These are phyloP conservation scores for Coemansia biformis DNA, from an alignment of 192 early-diverging fungal species.

Conservation along the genomic window DNA sequence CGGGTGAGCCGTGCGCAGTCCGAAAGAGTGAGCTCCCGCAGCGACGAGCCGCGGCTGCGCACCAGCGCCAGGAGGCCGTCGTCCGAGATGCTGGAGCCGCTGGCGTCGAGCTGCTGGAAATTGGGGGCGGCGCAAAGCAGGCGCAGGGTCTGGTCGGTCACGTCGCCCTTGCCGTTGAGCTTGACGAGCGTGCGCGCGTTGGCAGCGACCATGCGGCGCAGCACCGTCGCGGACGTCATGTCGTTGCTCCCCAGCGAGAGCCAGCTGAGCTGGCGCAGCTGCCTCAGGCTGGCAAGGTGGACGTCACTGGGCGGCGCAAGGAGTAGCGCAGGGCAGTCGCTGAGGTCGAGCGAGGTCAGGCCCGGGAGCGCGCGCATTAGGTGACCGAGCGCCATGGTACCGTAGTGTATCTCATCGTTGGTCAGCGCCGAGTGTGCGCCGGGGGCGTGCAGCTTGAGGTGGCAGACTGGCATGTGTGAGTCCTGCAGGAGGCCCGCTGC, in stretches of 20 bases:
- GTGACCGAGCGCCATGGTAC: conserved; percentile 20
- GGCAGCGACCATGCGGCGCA: conserved; percentile 16
- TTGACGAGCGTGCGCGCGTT: conserved; percentile 22
- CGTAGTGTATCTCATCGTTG: conserved; percentile 33
- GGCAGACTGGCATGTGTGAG: conserved; percentile 17
- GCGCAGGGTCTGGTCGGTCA: conserved; percentile 22
- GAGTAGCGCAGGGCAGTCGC: conserved; percentile 36
- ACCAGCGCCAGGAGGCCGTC: conserved; percentile 31
- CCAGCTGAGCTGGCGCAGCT: conserved; percentile 33
- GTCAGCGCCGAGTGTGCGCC: conserved; percentile 22
- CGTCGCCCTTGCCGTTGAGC: conserved; percentile 30
- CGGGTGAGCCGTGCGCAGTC: conserved; percentile 42
- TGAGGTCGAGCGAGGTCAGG: conserved; percentile 31
- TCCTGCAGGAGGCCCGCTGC: conserved; percentile 12
- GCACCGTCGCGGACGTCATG: conserved; percentile 36
- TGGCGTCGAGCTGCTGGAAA: conserved; percentile 25
- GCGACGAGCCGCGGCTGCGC: conserved; percentile 9
- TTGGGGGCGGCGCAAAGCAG: conserved; percentile 31
- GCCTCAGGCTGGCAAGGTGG: conserved; percentile 6
- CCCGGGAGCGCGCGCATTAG: conserved; percentile 24
- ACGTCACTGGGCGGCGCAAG: conserved; percentile 2
- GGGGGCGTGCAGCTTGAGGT: conserved; percentile 33
- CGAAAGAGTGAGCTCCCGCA: conserved; percentile 36
- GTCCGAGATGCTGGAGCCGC: conserved; percentile 40
- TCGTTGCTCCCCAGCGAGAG: conserved; percentile 45